Conservation (phyloP, 2,329 filamentous ascomycete genomes). For the Sclerotinia glacialis region DNA sequence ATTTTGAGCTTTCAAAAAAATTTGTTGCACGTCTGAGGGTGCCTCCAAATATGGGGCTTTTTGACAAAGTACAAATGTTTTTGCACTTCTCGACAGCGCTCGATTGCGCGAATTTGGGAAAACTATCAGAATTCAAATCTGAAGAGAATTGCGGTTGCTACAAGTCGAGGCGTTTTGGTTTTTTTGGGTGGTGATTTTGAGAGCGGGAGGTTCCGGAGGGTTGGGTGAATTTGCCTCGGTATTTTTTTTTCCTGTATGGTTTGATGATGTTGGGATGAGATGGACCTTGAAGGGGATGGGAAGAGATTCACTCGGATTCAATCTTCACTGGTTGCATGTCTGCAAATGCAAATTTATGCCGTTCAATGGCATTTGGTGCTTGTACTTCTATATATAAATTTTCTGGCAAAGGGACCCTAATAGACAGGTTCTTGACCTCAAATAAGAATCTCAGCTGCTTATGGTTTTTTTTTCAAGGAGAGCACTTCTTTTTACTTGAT, state of each 20-base stretch:
- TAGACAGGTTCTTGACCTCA: not conserved
- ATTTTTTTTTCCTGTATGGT: not conserved
- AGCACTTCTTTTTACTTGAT: not conserved
- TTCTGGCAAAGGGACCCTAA: not conserved
- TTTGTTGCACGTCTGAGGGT: constrained; percentile 13
- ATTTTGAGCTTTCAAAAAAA: not conserved
- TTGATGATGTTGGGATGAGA: not conserved
- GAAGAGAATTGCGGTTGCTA: not conserved
- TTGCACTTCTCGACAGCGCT: constrained; percentile 1
- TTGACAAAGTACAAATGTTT: not conserved
- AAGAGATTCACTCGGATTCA: not conserved
- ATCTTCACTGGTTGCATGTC: not conserved
- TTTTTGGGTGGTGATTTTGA: not conserved
- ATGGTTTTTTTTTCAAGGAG: not conserved
- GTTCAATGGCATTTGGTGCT: not conserved
- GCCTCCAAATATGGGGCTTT: not conserved
- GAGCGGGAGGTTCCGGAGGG: constrained; percentile 10
- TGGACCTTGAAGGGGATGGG: not conserved
- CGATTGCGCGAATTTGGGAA: constrained; percentile 10
- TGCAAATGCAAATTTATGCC: not conserved
- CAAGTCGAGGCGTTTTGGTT: constrained; percentile 5
- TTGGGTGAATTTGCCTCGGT: not conserved
- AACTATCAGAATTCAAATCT: not conserved
- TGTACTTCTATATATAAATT: not conserved
- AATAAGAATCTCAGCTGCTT: not conserved